Evolutionary conservation across 192 early-diverging fungal genomes (phyloP).

Genomic region (Geosiphon pyriformis): DNA sequence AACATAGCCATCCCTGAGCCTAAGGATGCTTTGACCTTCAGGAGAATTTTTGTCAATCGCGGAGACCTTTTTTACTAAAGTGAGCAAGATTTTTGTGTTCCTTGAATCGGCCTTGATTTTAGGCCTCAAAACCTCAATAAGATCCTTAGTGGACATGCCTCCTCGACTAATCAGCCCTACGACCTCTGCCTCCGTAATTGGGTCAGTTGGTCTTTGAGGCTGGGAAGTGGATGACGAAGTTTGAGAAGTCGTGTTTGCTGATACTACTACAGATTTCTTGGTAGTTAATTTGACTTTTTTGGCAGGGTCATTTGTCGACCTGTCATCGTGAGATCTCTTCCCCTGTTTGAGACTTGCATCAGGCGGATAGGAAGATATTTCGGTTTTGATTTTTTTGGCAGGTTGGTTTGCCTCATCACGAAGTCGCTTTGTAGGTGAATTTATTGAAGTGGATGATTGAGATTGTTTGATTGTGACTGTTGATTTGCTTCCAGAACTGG

Average conservation of each 20-base stretch:
- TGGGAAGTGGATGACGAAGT: neutral
- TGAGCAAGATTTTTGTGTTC: constrained; percentile 42
- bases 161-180: constrained; percentile 51
- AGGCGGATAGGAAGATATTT: constrained; percentile 25
- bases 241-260: constrained; percentile 20
- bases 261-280: constrained; percentile 35
- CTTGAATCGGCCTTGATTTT: constrained; percentile 50
- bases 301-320: neutral
- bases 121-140: constrained; percentile 55
- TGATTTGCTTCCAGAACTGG: neutral
- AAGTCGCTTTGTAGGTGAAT: neutral
- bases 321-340: constrained; percentile 27
- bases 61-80: constrained; percentile 44
- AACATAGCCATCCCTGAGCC: too few species aligned
- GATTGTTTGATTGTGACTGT: too few species aligned
- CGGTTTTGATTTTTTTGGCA: constrained; percentile 17
- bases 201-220: neutral
- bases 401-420: neutral
- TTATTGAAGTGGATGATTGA: too few species aligned
- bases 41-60: neutral
- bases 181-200: constrained; percentile 64
- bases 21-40: too few species aligned
- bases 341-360: constrained; percentile 31
- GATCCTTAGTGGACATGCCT: constrained; percentile 55
- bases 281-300: constrained; percentile 22